Conservation (phyloP, 1,284 basidiomycete species). For the Ganoderma lingzhi region DNA sequence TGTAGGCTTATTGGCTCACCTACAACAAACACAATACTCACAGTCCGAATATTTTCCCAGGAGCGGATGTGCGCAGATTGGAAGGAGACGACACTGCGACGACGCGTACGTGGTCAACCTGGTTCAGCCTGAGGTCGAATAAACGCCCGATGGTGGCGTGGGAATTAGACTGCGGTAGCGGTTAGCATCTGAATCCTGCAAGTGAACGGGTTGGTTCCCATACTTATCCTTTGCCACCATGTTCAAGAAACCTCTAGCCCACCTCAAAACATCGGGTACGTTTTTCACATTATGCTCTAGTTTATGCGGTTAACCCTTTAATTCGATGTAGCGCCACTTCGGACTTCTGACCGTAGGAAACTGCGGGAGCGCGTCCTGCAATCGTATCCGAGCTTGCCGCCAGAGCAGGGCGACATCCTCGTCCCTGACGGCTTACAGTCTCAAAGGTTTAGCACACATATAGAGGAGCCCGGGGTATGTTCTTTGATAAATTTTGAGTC, state of each 20-base stretch:
- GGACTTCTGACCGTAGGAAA: conserved; percentile 75
- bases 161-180: not conserved
- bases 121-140: not conserved
- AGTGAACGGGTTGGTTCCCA: no score
- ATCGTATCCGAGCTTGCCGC: conserved; percentile 49
- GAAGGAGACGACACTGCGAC: not conserved
- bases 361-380: conserved; percentile 66
- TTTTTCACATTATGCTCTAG: not conserved
- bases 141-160: not conserved
- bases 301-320: not conserved
- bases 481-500: not conserved
- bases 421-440: conserved; percentile 76
- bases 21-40: not conserved
- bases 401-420: conserved; percentile 66
- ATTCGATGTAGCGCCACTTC: conserved; percentile 60
- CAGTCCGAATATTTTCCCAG: not conserved
- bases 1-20: not conserved
- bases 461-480: conserved; percentile 69
- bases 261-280: conserved; percentile 71
- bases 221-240: conserved; percentile 44
- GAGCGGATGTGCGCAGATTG: not conserved
- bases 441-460: conserved; percentile 70
- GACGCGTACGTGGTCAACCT: not conserved
- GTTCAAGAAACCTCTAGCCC: conserved; percentile 79
- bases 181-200: not conserved